Evolutionary conservation across 176 grass and related monocot species (phyloP), one percentile per base, ranked within the genome.

Genomic region (Bothriochloa decipiens): DNA sequence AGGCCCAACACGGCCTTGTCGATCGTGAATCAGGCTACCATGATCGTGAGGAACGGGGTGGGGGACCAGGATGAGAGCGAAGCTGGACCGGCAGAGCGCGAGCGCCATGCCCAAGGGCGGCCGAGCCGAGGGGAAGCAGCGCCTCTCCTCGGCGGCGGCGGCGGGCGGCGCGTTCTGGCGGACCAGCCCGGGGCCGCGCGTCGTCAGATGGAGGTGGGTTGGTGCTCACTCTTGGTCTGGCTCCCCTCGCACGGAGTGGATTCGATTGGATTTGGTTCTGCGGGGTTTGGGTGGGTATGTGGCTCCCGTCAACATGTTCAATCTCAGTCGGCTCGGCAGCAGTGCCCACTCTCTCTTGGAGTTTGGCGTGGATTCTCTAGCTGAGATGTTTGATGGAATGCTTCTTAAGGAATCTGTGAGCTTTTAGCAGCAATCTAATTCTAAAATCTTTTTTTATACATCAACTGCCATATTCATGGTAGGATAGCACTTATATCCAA

Each of bases 191-290:
- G 92, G 91, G 23, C 70, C 63, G 89, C 63, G n/a, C 53, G 35
- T 82, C 90, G 50, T 65, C 77, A 12, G 96, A 98, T 23, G 93
- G 89, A 98, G 93, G 96, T 98, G 36, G 49, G 49, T 52, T 52
- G 3, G 83, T 81, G 35, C 36, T 70, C 36, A 18, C 67, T 70
- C 68, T 53, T 53, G 2, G 83, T 84, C 33, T 32, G 68, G 10
- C 20, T 22, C 32, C 28, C 25, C 13, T 86, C 8, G 10, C 23
- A 37, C 11, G 74, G 14, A 10, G 1, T 35, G 36, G 32, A 64
- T 91, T 40, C 4, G 37, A 8, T 91, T 40, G 37, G 37, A 8
- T 86, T 88, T 82, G 74, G 27, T 66, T 61, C 46, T 23, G 22
- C 55, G 69, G 57, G 68, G 55, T 40, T 68, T 61, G 1, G 53